Evolutionary conservation across 2,329 filamentous ascomycete species (phyloP).

Genomic region (Beauveria australis): DNA sequence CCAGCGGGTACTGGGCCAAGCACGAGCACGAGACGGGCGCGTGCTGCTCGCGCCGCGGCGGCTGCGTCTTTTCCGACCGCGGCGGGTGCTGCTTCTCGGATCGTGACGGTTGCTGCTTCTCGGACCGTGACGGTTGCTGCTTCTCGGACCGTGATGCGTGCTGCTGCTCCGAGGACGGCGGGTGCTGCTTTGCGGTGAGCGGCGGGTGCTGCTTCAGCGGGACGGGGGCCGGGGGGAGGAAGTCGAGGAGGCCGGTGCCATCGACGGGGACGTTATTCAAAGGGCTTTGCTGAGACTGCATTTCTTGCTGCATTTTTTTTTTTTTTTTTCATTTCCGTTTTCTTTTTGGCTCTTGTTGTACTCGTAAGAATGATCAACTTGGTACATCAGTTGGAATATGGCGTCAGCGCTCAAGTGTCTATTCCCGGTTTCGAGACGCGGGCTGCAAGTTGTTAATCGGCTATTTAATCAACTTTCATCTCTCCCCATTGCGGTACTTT

Average conservation of each 20-base stretch:
- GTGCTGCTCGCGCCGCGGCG: constrained; percentile 1
- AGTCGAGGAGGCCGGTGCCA: not conserved
- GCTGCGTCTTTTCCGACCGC: constrained; percentile 10
- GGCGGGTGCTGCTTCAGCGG: not conserved
- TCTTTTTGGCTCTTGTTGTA: not conserved
- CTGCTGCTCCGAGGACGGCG: not conserved
- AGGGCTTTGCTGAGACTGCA: not conserved
- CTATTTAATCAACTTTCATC: no score
- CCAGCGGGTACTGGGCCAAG: constrained; percentile 11
- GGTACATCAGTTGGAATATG: no score
- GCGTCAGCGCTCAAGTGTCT: no score
- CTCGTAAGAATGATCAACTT: no score
- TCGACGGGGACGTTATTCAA: not conserved
- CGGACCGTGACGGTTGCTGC: not conserved
- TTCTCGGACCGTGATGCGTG: not conserved
- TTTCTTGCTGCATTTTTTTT: not conserved
- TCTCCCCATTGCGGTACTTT: no score
- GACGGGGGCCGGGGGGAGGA: not conserved
- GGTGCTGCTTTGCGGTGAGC: not conserved
- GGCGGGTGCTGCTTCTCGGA: constrained; percentile 11
- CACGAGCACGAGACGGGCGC: not conserved
- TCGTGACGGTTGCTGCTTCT: not conserved
- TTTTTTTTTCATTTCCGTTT: not conserved
- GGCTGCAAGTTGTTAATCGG: no score
- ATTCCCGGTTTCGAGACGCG: no score